These are phyloP conservation scores for Aspergillus brasiliensis DNA, from an alignment of 2,329 filamentous ascomycete species.

Conservation along the genomic window DNA sequence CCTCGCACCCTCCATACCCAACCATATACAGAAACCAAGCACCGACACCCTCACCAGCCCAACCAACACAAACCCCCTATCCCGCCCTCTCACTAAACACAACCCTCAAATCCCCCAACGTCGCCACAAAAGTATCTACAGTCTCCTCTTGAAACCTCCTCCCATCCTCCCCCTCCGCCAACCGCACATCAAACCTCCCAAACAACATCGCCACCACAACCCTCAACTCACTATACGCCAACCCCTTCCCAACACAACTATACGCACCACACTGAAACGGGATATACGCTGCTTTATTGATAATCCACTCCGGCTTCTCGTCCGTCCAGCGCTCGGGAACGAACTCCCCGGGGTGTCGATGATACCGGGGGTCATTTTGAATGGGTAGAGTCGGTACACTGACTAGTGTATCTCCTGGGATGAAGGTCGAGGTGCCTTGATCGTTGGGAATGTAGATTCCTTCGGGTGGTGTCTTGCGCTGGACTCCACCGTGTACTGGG, in stretches of 20 bases:
- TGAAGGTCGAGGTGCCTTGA: background rate
- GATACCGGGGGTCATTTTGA: background rate
- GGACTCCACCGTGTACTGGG: background rate
- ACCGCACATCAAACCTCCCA: background rate
- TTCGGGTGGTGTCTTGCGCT: background rate
- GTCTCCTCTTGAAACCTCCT: background rate
- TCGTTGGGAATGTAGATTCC: background rate
- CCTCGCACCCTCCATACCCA: no score
- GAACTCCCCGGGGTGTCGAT: background rate
- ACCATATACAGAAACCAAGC: no score
- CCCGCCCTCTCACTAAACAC: background rate
- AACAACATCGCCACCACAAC: background rate
- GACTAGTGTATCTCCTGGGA: background rate
- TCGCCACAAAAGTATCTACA: background rate
- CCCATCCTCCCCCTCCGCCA: conserved; percentile 1
- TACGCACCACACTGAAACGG: background rate
- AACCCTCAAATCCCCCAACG: background rate
- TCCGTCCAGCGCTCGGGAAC: conserved; percentile 3
- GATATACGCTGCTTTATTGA: background rate
- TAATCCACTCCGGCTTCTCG: background rate
- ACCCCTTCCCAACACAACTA: background rate
- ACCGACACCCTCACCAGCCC: background rate
- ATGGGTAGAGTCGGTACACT: background rate
- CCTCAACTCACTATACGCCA: background rate
- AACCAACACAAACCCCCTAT: background rate